phyloP scores from a whole-genome alignment of 2,329 filamentous ascomycete genomes.

The Monascus ruber region DNA sequence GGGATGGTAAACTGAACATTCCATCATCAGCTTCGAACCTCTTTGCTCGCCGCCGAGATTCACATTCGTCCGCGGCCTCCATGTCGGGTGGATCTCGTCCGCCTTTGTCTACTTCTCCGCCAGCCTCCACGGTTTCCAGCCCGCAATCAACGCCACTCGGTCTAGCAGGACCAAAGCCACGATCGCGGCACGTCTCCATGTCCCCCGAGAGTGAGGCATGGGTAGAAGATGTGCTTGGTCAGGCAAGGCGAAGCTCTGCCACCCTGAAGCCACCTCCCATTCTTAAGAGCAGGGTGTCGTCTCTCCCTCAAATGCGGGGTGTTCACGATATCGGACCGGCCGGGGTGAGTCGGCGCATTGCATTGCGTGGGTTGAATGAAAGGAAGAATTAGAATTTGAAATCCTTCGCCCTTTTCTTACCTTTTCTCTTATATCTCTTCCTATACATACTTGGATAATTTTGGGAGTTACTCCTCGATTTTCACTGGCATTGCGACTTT shows the following conservation, averaged over 20 bases:
- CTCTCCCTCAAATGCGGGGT: conserved; percentile 22
- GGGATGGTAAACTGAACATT: conserved; percentile 16
- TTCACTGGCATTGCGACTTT: not conserved
- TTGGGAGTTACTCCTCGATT: not conserved
- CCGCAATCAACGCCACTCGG: conserved; percentile 30
- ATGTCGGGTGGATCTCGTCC: conserved; percentile 16
- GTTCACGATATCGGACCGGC: conserved; percentile 28
- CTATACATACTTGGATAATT: not conserved
- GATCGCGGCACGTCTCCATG: conserved; percentile 28
- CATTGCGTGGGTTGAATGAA: conserved; percentile 23
- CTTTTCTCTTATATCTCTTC: not conserved
- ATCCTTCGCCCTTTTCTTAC: not conserved
- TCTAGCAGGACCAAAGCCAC: conserved; percentile 33
- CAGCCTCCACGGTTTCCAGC: conserved; percentile 14
- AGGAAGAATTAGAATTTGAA: conserved; percentile 4
- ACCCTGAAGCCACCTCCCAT: not conserved
- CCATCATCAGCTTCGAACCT: conserved; percentile 17
- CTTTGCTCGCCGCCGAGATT: conserved; percentile 22
- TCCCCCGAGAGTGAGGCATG: conserved; percentile 36
- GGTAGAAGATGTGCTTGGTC: conserved; percentile 36
- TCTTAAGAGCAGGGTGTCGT: conserved; percentile 2
- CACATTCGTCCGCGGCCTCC: conserved; percentile 28
- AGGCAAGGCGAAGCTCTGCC: conserved; percentile 24
- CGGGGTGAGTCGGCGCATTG: conserved; percentile 27
- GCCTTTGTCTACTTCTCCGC: conserved; percentile 12